Evolutionary conservation across 2,329 filamentous ascomycete species (phyloP).

Genomic region (Arachnopeziza araneosa): DNA sequence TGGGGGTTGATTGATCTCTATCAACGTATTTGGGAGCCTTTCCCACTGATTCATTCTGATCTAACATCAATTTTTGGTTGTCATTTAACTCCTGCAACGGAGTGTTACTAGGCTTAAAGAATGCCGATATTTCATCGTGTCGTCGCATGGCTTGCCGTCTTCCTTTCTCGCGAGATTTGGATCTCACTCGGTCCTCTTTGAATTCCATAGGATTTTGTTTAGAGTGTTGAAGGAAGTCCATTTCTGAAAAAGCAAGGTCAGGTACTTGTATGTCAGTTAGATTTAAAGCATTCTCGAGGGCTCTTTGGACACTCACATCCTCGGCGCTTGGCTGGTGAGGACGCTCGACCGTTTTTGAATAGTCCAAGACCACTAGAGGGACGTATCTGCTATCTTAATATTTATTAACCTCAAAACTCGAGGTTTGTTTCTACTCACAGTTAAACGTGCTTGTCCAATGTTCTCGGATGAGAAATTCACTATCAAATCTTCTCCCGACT

Average conservation of each 20-base stretch:
- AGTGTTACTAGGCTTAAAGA: conserved; percentile 21
- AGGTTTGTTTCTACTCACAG: conserved; percentile 34
- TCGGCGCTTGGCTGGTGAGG: conserved; percentile 30
- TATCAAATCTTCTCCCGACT: conserved; percentile 41
- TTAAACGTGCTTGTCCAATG: conserved; percentile 47
- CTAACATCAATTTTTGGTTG: neutral
- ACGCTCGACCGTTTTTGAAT: conserved; percentile 40
- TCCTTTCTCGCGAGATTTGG: conserved; percentile 24
- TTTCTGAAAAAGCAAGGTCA: conserved; percentile 48
- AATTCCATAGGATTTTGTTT: conserved; percentile 15
- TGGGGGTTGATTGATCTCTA: neutral
- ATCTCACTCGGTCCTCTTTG: conserved; percentile 25
- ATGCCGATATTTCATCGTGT: conserved; percentile 26
- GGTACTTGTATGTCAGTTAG: conserved; percentile 34
- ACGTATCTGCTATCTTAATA: conserved; percentile 29
- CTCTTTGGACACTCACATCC: conserved; percentile 32
- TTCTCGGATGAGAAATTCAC: conserved; percentile 50
- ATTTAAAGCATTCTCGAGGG: neutral
- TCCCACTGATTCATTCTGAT: neutral
- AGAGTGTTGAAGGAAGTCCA: conserved; percentile 38
- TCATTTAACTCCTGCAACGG: neutral
- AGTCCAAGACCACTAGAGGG: conserved; percentile 36
- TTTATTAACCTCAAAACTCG: neutral
- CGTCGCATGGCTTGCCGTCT: conserved; percentile 14
- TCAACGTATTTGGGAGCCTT: neutral